Conservation (phyloP, 1,284 basidiomycete species). For the Leucoagaricus sp. region DNA sequence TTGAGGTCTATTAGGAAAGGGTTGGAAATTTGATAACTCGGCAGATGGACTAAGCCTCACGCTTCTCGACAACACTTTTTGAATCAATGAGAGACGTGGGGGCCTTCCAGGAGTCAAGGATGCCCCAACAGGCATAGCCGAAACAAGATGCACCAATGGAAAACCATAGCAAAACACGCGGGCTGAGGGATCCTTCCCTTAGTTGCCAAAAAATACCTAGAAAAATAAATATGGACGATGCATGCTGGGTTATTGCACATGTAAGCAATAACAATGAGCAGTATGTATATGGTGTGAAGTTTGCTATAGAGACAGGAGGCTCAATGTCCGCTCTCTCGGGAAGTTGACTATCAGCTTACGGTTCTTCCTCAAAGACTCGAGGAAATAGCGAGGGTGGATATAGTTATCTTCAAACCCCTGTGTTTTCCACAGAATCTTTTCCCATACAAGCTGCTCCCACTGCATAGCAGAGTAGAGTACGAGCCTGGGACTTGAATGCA, state of each 20-base stretch:
- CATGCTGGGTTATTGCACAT: slow-evolving; percentile 83
- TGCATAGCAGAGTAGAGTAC: slow-evolving; percentile 14
- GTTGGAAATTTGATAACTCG: not conserved
- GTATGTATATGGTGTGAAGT: slow-evolving; percentile 76
- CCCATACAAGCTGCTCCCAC: slow-evolving; percentile 50
- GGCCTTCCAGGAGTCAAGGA: slow-evolving; percentile 39
- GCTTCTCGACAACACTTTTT: slow-evolving; percentile 17
- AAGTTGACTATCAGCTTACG: slow-evolving; percentile 49
- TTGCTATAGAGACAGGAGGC: slow-evolving; percentile 49
- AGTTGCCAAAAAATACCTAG: slow-evolving; percentile 79
- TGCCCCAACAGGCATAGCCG: slow-evolving; percentile 66
- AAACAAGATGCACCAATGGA: slow-evolving; percentile 60
- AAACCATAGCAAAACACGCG: slow-evolving; percentile 69
- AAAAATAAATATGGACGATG: slow-evolving; percentile 82
- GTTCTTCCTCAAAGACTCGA: slow-evolving; percentile 77
- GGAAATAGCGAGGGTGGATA: slow-evolving; percentile 78
- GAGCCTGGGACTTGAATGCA: not conserved
- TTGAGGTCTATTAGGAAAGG: slow-evolving; percentile 55
- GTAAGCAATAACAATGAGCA: slow-evolving; percentile 72
- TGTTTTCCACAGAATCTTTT: slow-evolving; percentile 83
- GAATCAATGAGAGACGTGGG: not conserved
- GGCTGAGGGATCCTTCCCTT: slow-evolving; percentile 62
- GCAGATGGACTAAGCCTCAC: slow-evolving; percentile 7
- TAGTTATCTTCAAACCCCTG: slow-evolving; percentile 85
- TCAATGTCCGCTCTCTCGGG: not conserved